Evolutionary conservation across 2,329 filamentous ascomycete species (phyloP).

Genomic region (Proliferodiscus dingleyae): DNA sequence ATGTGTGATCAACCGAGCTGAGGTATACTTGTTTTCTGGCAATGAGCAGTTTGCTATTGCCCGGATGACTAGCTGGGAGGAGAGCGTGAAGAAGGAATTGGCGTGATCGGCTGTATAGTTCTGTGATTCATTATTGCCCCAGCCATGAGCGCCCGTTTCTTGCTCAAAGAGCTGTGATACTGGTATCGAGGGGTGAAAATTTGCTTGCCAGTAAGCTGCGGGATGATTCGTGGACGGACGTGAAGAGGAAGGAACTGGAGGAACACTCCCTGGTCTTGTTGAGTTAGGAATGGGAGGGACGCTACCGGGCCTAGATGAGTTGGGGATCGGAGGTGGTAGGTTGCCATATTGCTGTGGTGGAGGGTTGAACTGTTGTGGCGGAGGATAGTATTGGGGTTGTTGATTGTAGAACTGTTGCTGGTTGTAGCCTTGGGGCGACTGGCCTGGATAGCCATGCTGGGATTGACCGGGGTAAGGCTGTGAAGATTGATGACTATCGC

Average conservation of each 20-base stretch:
- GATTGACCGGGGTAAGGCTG: slow-evolving; percentile 7
- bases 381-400: slow-evolving; percentile 2
- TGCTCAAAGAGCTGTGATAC: slow-evolving; percentile 50
- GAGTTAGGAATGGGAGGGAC: slow-evolving; percentile 8
- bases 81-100: slow-evolving; percentile 51
- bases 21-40: slow-evolving; percentile 50
- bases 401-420: neutral
- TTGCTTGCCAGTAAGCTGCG: slow-evolving; percentile 46
- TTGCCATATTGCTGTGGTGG: slow-evolving; percentile 1
- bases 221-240: neutral
- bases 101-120: slow-evolving; percentile 46
- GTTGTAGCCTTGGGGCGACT: slow-evolving; percentile 1
- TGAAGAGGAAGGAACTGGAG: slow-evolving; percentile 1
- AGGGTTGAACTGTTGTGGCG: slow-evolving; percentile 1
- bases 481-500: slow-evolving; percentile 12
- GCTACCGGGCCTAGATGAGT: neutral
- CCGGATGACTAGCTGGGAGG: slow-evolving; percentile 48
- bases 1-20: slow-evolving; percentile 49
- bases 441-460: too few species aligned
- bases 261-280: neutral
- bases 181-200: slow-evolving; percentile 42
- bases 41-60: slow-evolving; percentile 39
- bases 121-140: slow-evolving; percentile 58
- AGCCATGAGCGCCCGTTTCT: slow-evolving; percentile 52
- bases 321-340: slow-evolving; percentile 5